Base-by-base conservation (phyloP, 176 grass and related monocot species). In the Poa pratensis region DNA sequence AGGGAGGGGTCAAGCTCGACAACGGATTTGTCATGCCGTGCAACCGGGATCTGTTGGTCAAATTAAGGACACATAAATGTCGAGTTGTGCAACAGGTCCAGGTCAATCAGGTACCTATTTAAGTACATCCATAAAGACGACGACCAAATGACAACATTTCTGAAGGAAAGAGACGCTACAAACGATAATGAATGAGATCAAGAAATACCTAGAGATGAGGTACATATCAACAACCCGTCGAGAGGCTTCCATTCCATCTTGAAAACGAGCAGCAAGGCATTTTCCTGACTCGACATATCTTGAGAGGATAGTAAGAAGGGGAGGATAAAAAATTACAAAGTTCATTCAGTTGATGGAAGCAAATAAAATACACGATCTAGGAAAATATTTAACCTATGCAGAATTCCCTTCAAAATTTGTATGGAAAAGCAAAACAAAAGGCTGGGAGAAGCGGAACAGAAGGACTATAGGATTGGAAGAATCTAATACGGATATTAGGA, bases 41-140 rank as follows among this genome's bases (percentile, higher is more conserved):
- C 17, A 86, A 90, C 0, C 22, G 3, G 10, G 18, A 76, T 50
- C 4, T 90, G 0, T 6, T 86, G 0, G 3, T 82, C 0, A 86
- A 86, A 17, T 90, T 60, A 76, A 42, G 75, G 67, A 0, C 77
- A 90, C 32, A 76, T 86, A 3, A 82, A 77, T 17, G 78, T 86
- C 5, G 83, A 90, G 18, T 46, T 22, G 62, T 90, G 71, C 45
- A 74, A 78, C 2, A 12, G 14, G 11, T 61, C 68, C 12, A 85
- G 35, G 35, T 37, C 35, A 37, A 37, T 37, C 35, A 37, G 6
- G 35, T 37, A 37, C 35, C 35, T 37, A 0, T 85, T 89, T 62
- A 90, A 86, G 13, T 86, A 82, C 27, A 43, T 90, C 0, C 23
- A 59, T n/a, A 83, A 90, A 55, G 84, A 12, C 0, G 20, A 68